Base-by-base conservation (phyloP, 768 basidiomycete species). In the Lactarius sanguifluus region DNA sequence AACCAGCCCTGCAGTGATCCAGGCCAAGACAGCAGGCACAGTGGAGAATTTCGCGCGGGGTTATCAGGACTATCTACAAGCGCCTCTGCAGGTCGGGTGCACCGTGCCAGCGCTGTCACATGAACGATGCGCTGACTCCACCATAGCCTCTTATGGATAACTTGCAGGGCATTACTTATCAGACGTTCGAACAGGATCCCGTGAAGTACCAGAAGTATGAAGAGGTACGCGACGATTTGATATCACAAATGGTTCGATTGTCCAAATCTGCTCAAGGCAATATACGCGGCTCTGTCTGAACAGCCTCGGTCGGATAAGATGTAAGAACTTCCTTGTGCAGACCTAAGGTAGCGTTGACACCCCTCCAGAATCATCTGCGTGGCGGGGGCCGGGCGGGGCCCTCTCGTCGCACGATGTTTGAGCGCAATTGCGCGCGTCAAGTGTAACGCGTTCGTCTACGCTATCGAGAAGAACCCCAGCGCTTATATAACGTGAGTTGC, bases 151-250 rank as follows among this genome's bases (percentile, higher is more conserved):
- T 99, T 72, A 96, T 96, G 95, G 96, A 99, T 73, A 96, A 99
- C 77, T 78, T 99, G 63, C 93, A 92, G 73, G 96, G 94, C 71
- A 85, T 90, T 70, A 98, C 95, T 13, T 99, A 99, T 76, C 94
- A 98, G 74, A 94, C 93, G 2, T 99, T 99, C 73, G 97, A 99
- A 74, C 87, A 94, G 75, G 97, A 98, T 79, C 96, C 97, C 3
- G 88, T 98, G 67, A 99, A 99, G 77, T 99, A 99, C 75, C 77
- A 83, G 64, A 89, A 93, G 72, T 99, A 99, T 75, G 97, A 99
- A 79, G 92, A 96, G 83, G 92, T 89, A 57, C 36, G 77, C 58
- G 23, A 23, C 20, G 28, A n/a, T 54, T 56, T 47, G 36, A 59
- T 57, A 30, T 13, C 41, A n/a, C 23, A 43, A 47, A 25, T 57